These are phyloP conservation scores for Zychaea mexicana DNA, from an alignment of 371 early-diverging fungal genomes.

Conservation along the genomic window DNA sequence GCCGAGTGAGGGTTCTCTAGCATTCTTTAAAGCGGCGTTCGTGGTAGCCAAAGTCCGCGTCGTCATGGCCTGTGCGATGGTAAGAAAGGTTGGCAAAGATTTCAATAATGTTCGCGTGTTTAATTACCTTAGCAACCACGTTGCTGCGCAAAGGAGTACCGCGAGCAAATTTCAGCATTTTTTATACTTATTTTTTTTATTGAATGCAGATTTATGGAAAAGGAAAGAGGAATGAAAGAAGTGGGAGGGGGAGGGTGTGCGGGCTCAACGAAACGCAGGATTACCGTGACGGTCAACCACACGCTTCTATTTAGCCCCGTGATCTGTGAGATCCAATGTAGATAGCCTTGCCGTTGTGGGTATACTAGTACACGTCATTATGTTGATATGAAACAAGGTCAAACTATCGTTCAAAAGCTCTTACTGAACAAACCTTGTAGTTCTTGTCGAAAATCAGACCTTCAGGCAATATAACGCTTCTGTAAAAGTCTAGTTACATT, in stretches of 20 bases:
- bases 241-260: neutral
- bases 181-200: neutral
- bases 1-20: neutral
- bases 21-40: conserved; percentile 9
- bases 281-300: neutral
- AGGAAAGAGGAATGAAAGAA: neutral
- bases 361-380: too few species aligned
- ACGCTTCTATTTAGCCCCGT: conserved; percentile 3
- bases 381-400: too few species aligned
- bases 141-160: neutral
- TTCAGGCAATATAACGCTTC: conserved; percentile 64
- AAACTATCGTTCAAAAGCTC: neutral
- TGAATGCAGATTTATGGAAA: neutral
- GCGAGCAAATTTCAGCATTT: neutral
- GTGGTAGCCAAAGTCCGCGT: conserved; percentile 3
- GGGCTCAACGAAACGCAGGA: neutral
- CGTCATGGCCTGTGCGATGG: neutral
- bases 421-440: conserved; percentile 38
- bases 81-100: neutral
- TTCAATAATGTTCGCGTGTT: neutral
- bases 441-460: conserved; percentile 75
- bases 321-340: conserved; percentile 36
- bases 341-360: conserved; percentile 32
- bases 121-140: neutral
- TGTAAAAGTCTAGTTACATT: conserved; percentile 52